phyloP scores from a whole-genome alignment of 83 land plant species.

The Picea abies region DNA sequence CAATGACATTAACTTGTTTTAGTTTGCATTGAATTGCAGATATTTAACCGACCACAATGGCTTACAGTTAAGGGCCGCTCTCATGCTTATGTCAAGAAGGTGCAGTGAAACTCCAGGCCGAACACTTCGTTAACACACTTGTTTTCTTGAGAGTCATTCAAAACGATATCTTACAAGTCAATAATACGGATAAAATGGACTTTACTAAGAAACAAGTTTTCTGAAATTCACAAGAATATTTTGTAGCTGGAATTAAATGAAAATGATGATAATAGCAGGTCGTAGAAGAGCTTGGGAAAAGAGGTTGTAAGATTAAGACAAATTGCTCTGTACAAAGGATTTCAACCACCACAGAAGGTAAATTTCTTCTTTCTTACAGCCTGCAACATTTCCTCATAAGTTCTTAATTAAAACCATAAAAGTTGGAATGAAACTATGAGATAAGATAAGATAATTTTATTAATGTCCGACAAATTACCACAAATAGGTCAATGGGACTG shows the following conservation, averaged over 20 bases:
- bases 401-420: too few species aligned
- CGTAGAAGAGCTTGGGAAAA: constrained; percentile 51
- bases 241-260: neutral
- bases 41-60: constrained; percentile 99
- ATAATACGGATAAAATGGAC: neutral
- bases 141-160: neutral
- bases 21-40: constrained; percentile 42
- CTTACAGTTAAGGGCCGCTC: constrained; percentile 85
- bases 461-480: too few species aligned
- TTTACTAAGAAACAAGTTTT: neutral
- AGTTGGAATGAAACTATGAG: too few species aligned
- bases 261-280: constrained; percentile 41
- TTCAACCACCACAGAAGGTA: constrained; percentile 57
- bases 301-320: constrained; percentile 51
- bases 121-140: neutral
- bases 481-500: too few species aligned
- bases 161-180: too few species aligned
- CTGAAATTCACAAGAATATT: neutral
- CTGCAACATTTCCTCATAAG: too few species aligned
- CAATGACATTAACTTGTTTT: neutral
- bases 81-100: constrained; percentile 82
- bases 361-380: neutral
- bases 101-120: constrained; percentile 15
- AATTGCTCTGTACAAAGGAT: constrained; percentile 59
- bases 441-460: too few species aligned